Evolutionary conservation across 331 rosid genomes (phyloP), one percentile per base, ranked within the genome.

Genomic region (Telfairia occidentalis): DNA sequence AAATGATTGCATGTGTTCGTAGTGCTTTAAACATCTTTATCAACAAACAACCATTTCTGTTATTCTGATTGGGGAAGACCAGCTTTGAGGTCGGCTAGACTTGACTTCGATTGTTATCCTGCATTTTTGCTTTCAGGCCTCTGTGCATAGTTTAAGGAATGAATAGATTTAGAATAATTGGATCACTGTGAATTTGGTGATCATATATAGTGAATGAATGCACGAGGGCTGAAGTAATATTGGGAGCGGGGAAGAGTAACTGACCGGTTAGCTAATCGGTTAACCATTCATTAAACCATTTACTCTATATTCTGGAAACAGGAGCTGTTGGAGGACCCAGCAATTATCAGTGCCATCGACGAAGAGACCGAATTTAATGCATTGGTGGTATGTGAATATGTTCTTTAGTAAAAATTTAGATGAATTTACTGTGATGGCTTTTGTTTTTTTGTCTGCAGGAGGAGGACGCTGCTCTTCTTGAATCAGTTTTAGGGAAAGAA

Each of bases 311-410:
- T 65, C 28, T 86, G 77, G 81, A 78, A 87, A 86, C 85, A 92
- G 98, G 98, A 92, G 40, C 71, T 86, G 66, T 83, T 92, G 35
- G 98, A 90, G 37, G 98, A 92, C 75, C 87, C 92, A 46, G 86
- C 93, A 23, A 82, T 90, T 43, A 84, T 83, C 5, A 90, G 92
- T 7, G 96, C 92, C 64, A 86, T 90, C 73, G 98, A 92, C 61
- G 96, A 92, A 85, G 98, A 90, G 81, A 89, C 90, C 7, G 98
- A 92, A 83, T 92, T 89, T 79, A 92, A 92, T 61, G 98, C 97
- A 71, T 82, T 92, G 84, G 92, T 86, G 98, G 97, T 92, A 87
- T 26, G 90, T 81, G 26, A 67, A 55, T 76, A 52, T 40, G 76
- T 67, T 50, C 46, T 78, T 48, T 49, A 46, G 65, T 48, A 21